A percentile compares a stretch with the other conserved stretches of the same genome.
Conservation (phyloP, 2,329 filamentous ascomycete genomes). For the Xylaria hypoxylon region DNA sequence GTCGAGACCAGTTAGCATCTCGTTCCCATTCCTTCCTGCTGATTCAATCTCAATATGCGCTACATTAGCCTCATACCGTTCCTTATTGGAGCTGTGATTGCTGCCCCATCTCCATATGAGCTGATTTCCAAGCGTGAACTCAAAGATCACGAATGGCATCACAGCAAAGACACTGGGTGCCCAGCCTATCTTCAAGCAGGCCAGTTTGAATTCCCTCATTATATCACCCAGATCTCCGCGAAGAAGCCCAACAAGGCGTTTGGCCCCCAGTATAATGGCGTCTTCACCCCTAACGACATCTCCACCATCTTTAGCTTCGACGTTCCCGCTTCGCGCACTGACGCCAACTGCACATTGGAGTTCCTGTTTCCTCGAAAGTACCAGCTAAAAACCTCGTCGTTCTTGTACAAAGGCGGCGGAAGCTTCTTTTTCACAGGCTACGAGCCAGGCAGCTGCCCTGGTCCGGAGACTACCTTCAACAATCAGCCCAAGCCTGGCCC, state of each 20-base stretch:
- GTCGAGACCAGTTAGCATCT: neutral
- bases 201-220: constrained; percentile 50
- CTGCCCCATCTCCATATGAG: constrained; percentile 44
- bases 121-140: constrained; percentile 48
- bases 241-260: constrained; percentile 53
- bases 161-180: constrained; percentile 42
- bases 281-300: constrained; percentile 54
- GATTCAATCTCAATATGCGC: constrained; percentile 41
- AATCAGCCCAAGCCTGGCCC: constrained; percentile 47
- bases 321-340: constrained; percentile 53
- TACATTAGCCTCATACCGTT: constrained; percentile 5
- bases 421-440: constrained; percentile 51
- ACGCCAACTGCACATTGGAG: constrained; percentile 60
- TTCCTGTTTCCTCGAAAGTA: constrained; percentile 57
- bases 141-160: constrained; percentile 42
- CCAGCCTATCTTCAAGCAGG: constrained; percentile 47
- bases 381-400: constrained; percentile 53
- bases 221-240: constrained; percentile 51
- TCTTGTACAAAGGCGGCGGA: constrained; percentile 53
- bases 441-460: constrained; percentile 48
- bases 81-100: constrained; percentile 33
- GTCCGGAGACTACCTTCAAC: constrained; percentile 47
- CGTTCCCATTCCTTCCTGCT: constrained; percentile 10
- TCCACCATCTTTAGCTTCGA: constrained; percentile 60
- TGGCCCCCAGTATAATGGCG: constrained; percentile 55